Conservation (phyloP, 306 rosid genomes). For the Acacia melanoxylon region DNA sequence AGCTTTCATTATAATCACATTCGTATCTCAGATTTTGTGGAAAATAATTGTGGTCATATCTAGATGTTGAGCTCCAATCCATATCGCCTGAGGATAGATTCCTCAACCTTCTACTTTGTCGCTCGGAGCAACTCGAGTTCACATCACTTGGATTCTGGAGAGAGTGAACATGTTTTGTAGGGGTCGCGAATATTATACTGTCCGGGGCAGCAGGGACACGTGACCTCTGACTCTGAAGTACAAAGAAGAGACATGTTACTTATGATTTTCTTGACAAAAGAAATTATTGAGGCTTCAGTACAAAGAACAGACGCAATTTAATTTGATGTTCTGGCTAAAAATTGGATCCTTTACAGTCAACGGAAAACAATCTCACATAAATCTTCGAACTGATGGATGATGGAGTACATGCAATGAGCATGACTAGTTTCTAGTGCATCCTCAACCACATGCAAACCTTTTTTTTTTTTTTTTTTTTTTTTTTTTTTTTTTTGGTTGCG, state of each 20-base stretch:
- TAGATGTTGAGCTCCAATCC: slow-evolving; percentile 53
- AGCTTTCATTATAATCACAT: slow-evolving; percentile 40
- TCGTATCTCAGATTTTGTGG: slow-evolving; percentile 31
- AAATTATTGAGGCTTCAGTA: slow-evolving; percentile 16
- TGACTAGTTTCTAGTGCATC: neutral
- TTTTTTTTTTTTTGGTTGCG: too few species aligned
- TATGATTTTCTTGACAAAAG: neutral
- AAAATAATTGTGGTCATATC: slow-evolving; percentile 38
- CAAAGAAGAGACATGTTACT: slow-evolving; percentile 21
- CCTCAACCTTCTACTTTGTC: slow-evolving; percentile 41
- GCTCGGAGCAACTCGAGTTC: slow-evolving; percentile 48
- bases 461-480: too few species aligned
- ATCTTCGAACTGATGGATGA: neutral
- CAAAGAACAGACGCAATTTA: slow-evolving; percentile 6
- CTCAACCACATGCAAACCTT: neutral
- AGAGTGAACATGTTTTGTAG: slow-evolving; percentile 75
- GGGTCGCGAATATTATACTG: slow-evolving; percentile 59
- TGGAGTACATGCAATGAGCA: neutral
- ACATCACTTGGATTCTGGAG: slow-evolving; percentile 60
- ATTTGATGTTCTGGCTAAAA: slow-evolving; percentile 15
- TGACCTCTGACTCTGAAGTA: slow-evolving; percentile 77
- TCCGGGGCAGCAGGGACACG: slow-evolving; percentile 41
- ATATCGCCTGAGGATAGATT: slow-evolving; percentile 55
- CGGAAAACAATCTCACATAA: neutral
- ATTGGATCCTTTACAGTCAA: neutral